Percentiles rank a stretch among this genome's conserved stretches.
phyloP scores from a whole-genome alignment of 305 asterid species.

The Fraxinus greggii region DNA sequence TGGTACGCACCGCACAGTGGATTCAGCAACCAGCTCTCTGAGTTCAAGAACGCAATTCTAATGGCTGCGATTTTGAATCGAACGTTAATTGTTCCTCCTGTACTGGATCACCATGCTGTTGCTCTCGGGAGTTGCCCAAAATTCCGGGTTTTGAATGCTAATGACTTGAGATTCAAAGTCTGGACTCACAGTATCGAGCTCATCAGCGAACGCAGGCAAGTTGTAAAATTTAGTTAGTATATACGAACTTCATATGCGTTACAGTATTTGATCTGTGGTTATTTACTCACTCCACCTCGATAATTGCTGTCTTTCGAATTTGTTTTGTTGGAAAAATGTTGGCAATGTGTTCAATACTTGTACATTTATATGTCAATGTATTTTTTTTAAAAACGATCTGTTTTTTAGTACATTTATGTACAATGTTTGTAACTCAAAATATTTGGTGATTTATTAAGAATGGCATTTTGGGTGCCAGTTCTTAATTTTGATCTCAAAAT shows the following conservation, averaged over 20 bases:
- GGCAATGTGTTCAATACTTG: neutral
- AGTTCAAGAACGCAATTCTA: slow-evolving; percentile 72
- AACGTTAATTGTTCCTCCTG: slow-evolving; percentile 82
- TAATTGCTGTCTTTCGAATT: slow-evolving; percentile 3
- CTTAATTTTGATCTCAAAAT: neutral
- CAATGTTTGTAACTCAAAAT: neutral
- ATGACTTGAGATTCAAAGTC: slow-evolving; percentile 68
- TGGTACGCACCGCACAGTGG: slow-evolving; percentile 99
- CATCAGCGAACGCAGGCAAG: slow-evolving; percentile 63
- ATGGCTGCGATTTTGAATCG: slow-evolving; percentile 78
- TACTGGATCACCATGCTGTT: slow-evolving; percentile 87
- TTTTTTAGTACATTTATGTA: neutral
- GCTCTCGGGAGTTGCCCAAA: slow-evolving; percentile 95
- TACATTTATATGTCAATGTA: neutral
- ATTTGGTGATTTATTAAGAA: neutral
- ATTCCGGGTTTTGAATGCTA: slow-evolving; percentile 78
- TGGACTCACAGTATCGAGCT: slow-evolving; percentile 79
- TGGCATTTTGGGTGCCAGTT: neutral
- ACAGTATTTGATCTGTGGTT: slow-evolving; percentile 8
- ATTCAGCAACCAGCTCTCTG: slow-evolving; percentile 89
- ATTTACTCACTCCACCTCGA: neutral
- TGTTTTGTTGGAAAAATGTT: neutral
- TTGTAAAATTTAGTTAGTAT: neutral
- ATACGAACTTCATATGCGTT: neutral
- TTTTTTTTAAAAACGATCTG: neutral